Evolutionary conservation across 176 grass and related monocot species (phyloP), one percentile per base, ranked within the genome.

Genomic region (Raddia distichophylla): DNA sequence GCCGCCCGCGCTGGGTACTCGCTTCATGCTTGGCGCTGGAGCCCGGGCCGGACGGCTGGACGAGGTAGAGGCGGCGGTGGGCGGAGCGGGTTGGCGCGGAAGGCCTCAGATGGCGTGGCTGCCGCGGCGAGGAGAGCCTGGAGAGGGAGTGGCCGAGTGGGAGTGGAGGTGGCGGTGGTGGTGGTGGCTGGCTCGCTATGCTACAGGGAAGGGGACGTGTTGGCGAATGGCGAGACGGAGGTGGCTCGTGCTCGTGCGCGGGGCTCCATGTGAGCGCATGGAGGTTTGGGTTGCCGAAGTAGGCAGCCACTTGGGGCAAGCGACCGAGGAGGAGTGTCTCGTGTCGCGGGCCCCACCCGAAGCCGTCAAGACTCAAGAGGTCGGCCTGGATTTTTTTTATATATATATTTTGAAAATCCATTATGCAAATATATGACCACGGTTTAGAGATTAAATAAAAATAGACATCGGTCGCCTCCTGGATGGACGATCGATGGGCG

Each of bases 201-300:
- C 73, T 80, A 74, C 22, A 67, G 77, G 51, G 69, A 59, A 74
- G 69, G 13, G 51, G 13, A 51, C 54, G 60, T 46, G 58, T 52
- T 81, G 61, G 75, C n/a, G 64, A 69, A 65, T 67, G 66, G 65
- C 49, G 80, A 51, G 71, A 71, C 64, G 57, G 82, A 67, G 80
- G 53, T 22, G 66, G 57, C 58, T 77, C 77, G 71, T 71, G 59
- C 46, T 71, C 27, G 50, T 60, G 76, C 62, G 50, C 51, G 81
- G 42, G 37, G 62, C 83, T 86, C 93, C 93, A 90, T 84, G 93
- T 90, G 93, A 95, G 78, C 82, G 85, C 84, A 85, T 89, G 83
- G 77, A 76, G 46, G 77, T 64, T 50, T 66, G 67, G 67, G 60
- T 20, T 74, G 69, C 50, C 77, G 50, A 85, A 89, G 82, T 77